phyloP scores from a whole-genome alignment of 768 basidiomycete species.

The Lactarius hatsudake region DNA sequence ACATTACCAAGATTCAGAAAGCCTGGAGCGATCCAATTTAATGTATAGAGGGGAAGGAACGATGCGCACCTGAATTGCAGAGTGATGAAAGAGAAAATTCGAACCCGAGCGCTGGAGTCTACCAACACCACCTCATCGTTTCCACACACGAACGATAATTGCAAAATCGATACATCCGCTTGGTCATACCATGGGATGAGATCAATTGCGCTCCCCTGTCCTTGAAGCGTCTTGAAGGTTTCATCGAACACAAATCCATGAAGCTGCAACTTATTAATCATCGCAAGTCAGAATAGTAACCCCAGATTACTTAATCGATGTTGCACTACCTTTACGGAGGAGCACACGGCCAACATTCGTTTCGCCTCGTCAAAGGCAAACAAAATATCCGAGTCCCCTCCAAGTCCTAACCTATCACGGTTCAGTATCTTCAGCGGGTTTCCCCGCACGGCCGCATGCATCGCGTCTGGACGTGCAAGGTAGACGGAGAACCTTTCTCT shows the following conservation, averaged over 20 bases:
- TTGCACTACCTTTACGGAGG: constrained; percentile 39
- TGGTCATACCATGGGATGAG: constrained; percentile 43
- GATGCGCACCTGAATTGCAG: constrained; percentile 49
- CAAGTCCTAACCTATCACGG: constrained; percentile 45
- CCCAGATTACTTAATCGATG: background rate
- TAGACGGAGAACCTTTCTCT: background rate
- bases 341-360: constrained; percentile 46
- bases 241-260: constrained; percentile 39
- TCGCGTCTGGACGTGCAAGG: background rate
- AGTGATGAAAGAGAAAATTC: constrained; percentile 36
- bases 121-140: constrained; percentile 52
- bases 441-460: background rate
- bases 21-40: too few relatives aligned
- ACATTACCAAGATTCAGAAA: background rate
- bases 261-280: constrained; percentile 33
- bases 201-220: constrained; percentile 38
- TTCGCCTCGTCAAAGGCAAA: constrained; percentile 52
- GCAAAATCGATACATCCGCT: constrained; percentile 30
- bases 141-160: constrained; percentile 46
- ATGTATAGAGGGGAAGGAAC: too few relatives aligned
- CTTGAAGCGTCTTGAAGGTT: background rate
- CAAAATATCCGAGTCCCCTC: constrained; percentile 32
- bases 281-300: background rate
- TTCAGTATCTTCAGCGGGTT: constrained; percentile 32
- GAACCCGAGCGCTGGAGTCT: constrained; percentile 38